phyloP scores from a whole-genome alignment of 345 rosid species.

The Hibiscus tridactylites region DNA sequence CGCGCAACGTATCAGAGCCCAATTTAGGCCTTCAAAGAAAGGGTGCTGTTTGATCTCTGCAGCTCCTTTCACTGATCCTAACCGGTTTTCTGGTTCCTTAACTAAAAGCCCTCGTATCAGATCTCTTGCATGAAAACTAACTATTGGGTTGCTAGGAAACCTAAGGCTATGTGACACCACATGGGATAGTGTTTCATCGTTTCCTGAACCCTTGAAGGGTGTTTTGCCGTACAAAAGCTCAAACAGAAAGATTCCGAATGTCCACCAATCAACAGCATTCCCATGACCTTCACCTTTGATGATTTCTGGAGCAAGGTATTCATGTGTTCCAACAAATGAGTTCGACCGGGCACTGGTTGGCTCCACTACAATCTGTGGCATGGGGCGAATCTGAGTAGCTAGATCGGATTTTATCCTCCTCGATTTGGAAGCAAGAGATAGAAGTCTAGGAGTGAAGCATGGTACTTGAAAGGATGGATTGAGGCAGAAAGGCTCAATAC shows the following conservation, averaged over 20 bases:
- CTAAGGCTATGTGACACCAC: slow-evolving; percentile 54
- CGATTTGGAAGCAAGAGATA: slow-evolving; percentile 47
- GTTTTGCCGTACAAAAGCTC: slow-evolving; percentile 70
- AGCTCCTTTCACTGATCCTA: slow-evolving; percentile 65
- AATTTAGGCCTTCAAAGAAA: slow-evolving; percentile 70
- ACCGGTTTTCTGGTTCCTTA: slow-evolving; percentile 62
- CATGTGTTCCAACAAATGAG: slow-evolving; percentile 77
- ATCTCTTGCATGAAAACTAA: slow-evolving; percentile 59
- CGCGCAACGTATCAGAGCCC: slow-evolving; percentile 71
- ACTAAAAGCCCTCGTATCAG: slow-evolving; percentile 56
- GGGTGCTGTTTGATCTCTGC: slow-evolving; percentile 70
- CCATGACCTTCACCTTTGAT: slow-evolving; percentile 79
- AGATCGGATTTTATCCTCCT: slow-evolving; percentile 54
- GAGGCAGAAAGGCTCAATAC: slow-evolving; percentile 75
- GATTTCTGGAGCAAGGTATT: slow-evolving; percentile 77
- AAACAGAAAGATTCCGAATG: slow-evolving; percentile 58
- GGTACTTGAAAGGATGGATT: slow-evolving; percentile 73
- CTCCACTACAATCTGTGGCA: slow-evolving; percentile 74
- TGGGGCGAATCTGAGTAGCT: slow-evolving; percentile 47
- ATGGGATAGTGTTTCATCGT: slow-evolving; percentile 61
- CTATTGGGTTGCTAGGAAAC: slow-evolving; percentile 50
- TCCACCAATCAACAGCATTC: slow-evolving; percentile 83
- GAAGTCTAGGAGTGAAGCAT: slow-evolving; percentile 70
- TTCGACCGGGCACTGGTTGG: slow-evolving; percentile 72
- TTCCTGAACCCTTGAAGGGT: slow-evolving; percentile 61